A percentile compares a stretch with the other conserved stretches of the same genome.
phyloP scores from a whole-genome alignment of 495 filamentous ascomycete genomes.

The Aspergillus steynii region DNA sequence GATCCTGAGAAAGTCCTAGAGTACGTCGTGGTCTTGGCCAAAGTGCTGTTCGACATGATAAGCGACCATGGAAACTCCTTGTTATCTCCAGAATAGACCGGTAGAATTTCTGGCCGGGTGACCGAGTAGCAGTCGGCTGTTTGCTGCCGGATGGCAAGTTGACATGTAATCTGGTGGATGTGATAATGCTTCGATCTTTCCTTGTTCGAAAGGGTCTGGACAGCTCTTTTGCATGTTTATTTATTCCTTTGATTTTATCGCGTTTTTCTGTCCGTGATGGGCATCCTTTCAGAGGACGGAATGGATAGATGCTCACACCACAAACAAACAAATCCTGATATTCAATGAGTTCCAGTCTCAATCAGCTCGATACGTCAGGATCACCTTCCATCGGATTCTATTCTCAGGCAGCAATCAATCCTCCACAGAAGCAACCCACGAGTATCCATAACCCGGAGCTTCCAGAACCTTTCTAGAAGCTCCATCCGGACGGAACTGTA shows the following conservation, averaged over 20 bases:
- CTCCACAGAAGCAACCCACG: neutral
- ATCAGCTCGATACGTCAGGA: neutral
- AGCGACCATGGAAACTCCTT: neutral
- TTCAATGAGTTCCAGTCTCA: no score
- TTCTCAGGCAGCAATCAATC: neutral
- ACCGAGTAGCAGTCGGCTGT: neutral
- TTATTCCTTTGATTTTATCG: neutral
- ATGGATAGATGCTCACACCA: no score
- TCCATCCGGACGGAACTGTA: conserved; percentile 8
- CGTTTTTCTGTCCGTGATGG: no score
- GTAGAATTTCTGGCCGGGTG: neutral
- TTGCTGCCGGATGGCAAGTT: neutral
- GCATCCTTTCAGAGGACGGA: no score
- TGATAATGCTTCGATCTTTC: neutral
- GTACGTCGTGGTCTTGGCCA: no score
- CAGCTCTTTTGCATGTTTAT: neutral
- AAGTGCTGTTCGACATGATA: no score
- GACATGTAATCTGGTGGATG: neutral
- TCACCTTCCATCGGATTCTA: neutral
- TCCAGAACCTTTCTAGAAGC: conserved; percentile 17
- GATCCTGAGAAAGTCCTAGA: no score
- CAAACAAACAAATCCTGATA: neutral
- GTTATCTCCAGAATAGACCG: neutral
- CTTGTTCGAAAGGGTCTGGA: neutral
- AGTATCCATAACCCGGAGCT: conserved; percentile 1